Percentiles rank a stretch among this genome's conserved stretches.
Conservation (phyloP, 345 rosid species). For the Linum usitatissimum region DNA sequence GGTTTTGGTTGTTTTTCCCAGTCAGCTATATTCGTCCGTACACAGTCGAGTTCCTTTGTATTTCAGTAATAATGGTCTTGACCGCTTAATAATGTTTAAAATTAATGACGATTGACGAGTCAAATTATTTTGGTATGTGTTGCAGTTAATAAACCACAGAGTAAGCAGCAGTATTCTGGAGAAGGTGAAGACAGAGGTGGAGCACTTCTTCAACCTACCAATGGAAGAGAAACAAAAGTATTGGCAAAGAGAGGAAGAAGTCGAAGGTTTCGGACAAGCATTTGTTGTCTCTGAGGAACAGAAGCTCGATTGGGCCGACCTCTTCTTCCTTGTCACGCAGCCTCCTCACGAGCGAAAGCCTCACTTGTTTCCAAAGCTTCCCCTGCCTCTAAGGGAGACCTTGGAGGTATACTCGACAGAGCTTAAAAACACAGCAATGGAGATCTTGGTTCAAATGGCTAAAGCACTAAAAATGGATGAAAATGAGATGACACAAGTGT, state of each 20-base stretch:
- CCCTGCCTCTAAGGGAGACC: constrained; percentile 20
- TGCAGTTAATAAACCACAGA: constrained; percentile 26
- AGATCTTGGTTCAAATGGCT: constrained; percentile 11
- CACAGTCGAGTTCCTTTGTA: too few species aligned
- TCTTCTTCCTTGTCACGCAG: constrained; percentile 15
- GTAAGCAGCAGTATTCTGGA: constrained; percentile 17
- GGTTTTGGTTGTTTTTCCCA: too few species aligned
- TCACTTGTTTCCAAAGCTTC: constrained; percentile 21
- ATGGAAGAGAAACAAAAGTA: constrained; percentile 24
- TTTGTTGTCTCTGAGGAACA: constrained; percentile 27
- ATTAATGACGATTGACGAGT: too few species aligned
- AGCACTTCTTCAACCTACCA: constrained; percentile 21
- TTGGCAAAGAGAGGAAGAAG: constrained; percentile 20
- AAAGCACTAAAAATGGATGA: constrained; percentile 16
- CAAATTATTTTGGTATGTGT: not conserved
- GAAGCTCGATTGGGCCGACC: constrained; percentile 26
- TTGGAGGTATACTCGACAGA: constrained; percentile 17
- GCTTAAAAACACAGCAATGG: constrained; percentile 10
- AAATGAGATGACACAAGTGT: constrained; percentile 14
- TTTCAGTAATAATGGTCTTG: too few species aligned
- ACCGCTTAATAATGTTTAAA: too few species aligned
- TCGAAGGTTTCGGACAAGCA: constrained; percentile 25
- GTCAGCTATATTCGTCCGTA: too few species aligned
- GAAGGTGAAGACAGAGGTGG: constrained; percentile 19
- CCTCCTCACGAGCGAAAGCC: constrained; percentile 18